phyloP scores from a whole-genome alignment of 2,329 filamentous ascomycete species.

The Aspergillus sp. region DNA sequence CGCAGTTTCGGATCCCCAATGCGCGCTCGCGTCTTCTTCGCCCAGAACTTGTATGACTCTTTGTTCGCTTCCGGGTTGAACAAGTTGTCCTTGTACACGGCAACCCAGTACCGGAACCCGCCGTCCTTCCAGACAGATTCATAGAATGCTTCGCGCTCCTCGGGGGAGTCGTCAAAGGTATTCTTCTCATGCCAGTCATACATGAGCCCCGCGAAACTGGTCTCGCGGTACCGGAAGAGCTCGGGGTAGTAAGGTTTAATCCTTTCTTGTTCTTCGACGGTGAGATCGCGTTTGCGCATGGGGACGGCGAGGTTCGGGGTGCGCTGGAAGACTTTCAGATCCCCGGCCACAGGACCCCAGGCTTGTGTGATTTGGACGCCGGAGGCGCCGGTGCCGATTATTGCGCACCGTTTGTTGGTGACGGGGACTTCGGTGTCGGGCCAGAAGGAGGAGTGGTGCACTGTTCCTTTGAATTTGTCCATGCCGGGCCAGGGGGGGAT shows the following conservation, averaged over 20 bases:
- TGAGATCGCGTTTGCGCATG: slow-evolving; percentile 21
- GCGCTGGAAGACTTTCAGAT: slow-evolving; percentile 25
- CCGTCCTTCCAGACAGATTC: slow-evolving; percentile 17
- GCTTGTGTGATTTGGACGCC: slow-evolving; percentile 38
- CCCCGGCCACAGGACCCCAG: slow-evolving; percentile 11
- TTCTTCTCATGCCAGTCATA: slow-evolving; percentile 7
- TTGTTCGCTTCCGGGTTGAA: slow-evolving; percentile 49
- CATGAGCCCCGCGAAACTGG: slow-evolving; percentile 16
- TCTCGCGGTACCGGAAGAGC: slow-evolving; percentile 16
- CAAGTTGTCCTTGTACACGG: slow-evolving; percentile 54
- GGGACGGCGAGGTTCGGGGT: slow-evolving; percentile 28
- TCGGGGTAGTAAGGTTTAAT: slow-evolving; percentile 13
- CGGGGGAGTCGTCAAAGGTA: slow-evolving; percentile 8
- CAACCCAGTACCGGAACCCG: slow-evolving; percentile 22
- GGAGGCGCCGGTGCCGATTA: slow-evolving; percentile 46
- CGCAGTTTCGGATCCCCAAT: slow-evolving; percentile 52
- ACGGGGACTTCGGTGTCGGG: slow-evolving; percentile 29
- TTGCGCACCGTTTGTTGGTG: slow-evolving; percentile 37
- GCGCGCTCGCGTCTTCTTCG: slow-evolving; percentile 51
- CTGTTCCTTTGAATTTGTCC: slow-evolving; percentile 48
- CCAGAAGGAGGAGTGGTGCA: slow-evolving; percentile 57
- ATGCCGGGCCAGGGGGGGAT: slow-evolving; percentile 41
- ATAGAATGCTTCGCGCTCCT: slow-evolving; percentile 16
- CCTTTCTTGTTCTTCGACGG: slow-evolving; percentile 17
- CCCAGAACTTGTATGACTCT: slow-evolving; percentile 55